These are phyloP conservation scores for Ilyonectria robusta DNA, from an alignment of 2,329 filamentous ascomycete genomes.

Conservation along the genomic window DNA sequence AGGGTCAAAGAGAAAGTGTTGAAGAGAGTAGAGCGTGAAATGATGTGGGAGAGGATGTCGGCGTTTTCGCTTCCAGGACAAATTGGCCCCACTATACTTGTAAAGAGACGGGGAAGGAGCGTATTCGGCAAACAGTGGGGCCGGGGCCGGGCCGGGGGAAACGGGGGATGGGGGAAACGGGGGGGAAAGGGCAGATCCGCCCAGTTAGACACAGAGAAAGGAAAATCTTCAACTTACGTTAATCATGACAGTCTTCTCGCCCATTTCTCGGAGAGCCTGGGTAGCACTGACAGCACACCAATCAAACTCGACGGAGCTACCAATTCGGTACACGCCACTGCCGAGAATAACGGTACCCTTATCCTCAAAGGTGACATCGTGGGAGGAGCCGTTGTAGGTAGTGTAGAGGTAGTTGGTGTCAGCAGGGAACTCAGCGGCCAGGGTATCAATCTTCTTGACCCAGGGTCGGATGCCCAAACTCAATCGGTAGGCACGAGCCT, in stretches of 20 bases:
- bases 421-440: slow-evolving; percentile 96
- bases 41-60: no score
- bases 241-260: slow-evolving; percentile 98
- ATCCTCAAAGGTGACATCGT: slow-evolving; percentile 95
- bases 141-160: no score
- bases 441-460: slow-evolving; percentile 98
- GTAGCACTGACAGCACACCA: slow-evolving; percentile 97
- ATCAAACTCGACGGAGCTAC: slow-evolving; percentile 97
- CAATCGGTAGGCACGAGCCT: slow-evolving; percentile 87
- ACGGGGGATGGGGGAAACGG: no score
- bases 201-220: background rate
- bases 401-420: slow-evolving; percentile 97
- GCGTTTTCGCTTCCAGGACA: no score
- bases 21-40: background rate
- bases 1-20: background rate
- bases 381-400: slow-evolving; percentile 94
- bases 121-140: no score
- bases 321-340: slow-evolving; percentile 97
- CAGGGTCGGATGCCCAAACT: slow-evolving; percentile 92
- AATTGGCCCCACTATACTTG: no score
- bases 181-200: no score
- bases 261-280: slow-evolving; percentile 84
- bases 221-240: slow-evolving; percentile 70
- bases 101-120: no score
- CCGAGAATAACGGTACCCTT: slow-evolving; percentile 91